Percentiles rank a stretch among this genome's conserved stretches.
Evolutionary conservation across 345 rosid genomes (phyloP).

Genomic region (Alliaria petiolata): DNA sequence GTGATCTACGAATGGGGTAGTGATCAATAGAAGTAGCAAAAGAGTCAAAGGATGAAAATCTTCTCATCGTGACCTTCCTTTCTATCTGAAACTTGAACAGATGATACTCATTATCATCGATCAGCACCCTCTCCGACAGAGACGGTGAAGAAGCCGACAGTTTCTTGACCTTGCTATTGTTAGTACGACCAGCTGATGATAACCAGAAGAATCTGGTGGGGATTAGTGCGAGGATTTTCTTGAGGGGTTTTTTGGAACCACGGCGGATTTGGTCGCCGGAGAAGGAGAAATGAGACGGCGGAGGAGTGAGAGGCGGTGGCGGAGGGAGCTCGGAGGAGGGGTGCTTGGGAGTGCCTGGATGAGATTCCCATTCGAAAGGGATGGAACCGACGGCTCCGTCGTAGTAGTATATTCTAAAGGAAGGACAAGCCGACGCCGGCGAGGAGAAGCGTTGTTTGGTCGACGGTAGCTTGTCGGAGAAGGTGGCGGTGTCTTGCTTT

Average conservation of each 20-base stretch:
- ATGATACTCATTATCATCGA: conserved; percentile 19
- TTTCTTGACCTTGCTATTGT: conserved; percentile 12
- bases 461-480: conserved; percentile 23
- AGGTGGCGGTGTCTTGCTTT: conserved; percentile 13
- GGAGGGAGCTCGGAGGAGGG: conserved; percentile 21
- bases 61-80: conserved; percentile 9
- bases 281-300: conserved; percentile 32
- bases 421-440: conserved; percentile 21
- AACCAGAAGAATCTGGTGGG: conserved; percentile 10
- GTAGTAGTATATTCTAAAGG: conserved; percentile 32
- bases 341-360: conserved; percentile 34
- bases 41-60: conserved; percentile 23
- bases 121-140: conserved; percentile 26
- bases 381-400: conserved; percentile 23
- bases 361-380: conserved; percentile 37
- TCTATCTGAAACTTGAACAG: conserved; percentile 20
- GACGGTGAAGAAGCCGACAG: conserved; percentile 18
- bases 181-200: neutral
- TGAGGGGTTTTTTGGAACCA: conserved; percentile 11
- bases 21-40: neutral
- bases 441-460: conserved; percentile 24
- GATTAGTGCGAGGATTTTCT: conserved; percentile 14
- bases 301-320: conserved; percentile 32
- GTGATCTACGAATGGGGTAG: conserved; percentile 17
- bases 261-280: conserved; percentile 12